Percentiles rank a stretch among this genome's conserved stretches.
phyloP scores from a whole-genome alignment of 371 early-diverging fungal species.

The Circinella minor region DNA sequence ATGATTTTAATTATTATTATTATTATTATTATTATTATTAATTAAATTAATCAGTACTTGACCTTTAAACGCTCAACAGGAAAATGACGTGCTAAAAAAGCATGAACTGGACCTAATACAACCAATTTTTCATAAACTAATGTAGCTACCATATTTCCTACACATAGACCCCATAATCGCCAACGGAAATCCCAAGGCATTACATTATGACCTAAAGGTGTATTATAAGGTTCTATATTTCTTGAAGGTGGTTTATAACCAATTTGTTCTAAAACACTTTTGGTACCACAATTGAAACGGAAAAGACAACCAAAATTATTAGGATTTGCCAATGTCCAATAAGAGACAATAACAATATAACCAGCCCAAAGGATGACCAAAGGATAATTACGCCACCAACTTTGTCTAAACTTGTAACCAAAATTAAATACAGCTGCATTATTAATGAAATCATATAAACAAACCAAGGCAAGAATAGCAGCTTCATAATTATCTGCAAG shows the following conservation, averaged over 20 bases:
- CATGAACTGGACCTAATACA: conserved; percentile 50
- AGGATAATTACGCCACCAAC: conserved; percentile 66
- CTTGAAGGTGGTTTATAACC: conserved; percentile 58
- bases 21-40: too few relatives aligned
- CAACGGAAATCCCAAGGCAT: conserved; percentile 55
- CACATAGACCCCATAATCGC: conserved; percentile 59
- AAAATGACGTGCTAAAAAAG: conserved; percentile 26
- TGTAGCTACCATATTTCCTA: conserved; percentile 40
- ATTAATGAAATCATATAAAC: conserved; percentile 65
- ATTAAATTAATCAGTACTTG: conserved; percentile 1
- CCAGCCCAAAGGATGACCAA: conserved; percentile 57
- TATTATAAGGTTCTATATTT: conserved; percentile 64
- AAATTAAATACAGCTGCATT: conserved; percentile 67
- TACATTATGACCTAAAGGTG: conserved; percentile 70
- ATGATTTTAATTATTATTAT: too few relatives aligned
- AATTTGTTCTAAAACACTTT: conserved; percentile 45
- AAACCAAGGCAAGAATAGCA: conserved; percentile 55
- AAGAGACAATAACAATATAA: conserved; percentile 63
- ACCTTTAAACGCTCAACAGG: conserved; percentile 13
- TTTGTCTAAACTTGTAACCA: conserved; percentile 62
- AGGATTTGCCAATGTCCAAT: conserved; percentile 71
- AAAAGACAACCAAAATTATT: conserved; percentile 74
- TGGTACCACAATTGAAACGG: conserved; percentile 76
- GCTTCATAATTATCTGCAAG: conserved; percentile 82
- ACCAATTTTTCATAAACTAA: conserved; percentile 50